phyloP scores from a whole-genome alignment of 2,329 filamentous ascomycete species.

The Colletotrichum sp. region DNA sequence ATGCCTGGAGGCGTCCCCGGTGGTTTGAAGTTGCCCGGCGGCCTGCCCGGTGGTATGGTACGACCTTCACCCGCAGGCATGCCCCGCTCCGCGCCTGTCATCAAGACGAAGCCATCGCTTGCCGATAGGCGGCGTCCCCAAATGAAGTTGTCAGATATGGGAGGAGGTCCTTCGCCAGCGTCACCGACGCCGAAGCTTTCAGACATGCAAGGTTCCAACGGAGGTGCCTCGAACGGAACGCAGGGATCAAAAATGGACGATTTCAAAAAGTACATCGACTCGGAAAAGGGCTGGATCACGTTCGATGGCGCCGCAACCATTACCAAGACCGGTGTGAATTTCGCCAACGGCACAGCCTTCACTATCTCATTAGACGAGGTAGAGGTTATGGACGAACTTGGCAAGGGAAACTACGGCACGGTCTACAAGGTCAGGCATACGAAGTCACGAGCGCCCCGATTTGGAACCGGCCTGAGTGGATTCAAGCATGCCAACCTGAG shows the following conservation, averaged over 20 bases:
- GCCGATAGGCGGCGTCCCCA: constrained; percentile 68
- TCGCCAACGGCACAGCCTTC: constrained; percentile 87
- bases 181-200: constrained; percentile 36
- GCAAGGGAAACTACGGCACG: constrained; percentile 97
- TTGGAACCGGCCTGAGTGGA: constrained; percentile 61
- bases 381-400: constrained; percentile 88
- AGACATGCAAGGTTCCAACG: constrained; percentile 10
- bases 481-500: constrained; percentile 46
- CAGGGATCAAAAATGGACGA: constrained; percentile 59
- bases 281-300: constrained; percentile 86
- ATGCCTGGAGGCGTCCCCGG: constrained; percentile 48
- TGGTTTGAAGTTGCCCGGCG: constrained; percentile 47
- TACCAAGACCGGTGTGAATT: constrained; percentile 88
- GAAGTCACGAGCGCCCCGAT: constrained; percentile 63
- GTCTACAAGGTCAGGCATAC: constrained; percentile 96
- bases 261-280: constrained; percentile 83
- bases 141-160: constrained; percentile 65
- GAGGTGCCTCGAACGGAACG: constrained; percentile 37
- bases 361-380: constrained; percentile 96
- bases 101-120: constrained; percentile 60
- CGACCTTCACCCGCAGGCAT: constrained; percentile 33
- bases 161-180: constrained; percentile 37
- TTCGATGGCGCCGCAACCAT: constrained; percentile 94
- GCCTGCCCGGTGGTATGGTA: neutral
- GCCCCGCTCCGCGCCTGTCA: constrained; percentile 56